Evolutionary conservation across 148 eudicot genomes (phyloP), one percentile per base, ranked within the genome.

Genomic region (Linanthus parryae): DNA sequence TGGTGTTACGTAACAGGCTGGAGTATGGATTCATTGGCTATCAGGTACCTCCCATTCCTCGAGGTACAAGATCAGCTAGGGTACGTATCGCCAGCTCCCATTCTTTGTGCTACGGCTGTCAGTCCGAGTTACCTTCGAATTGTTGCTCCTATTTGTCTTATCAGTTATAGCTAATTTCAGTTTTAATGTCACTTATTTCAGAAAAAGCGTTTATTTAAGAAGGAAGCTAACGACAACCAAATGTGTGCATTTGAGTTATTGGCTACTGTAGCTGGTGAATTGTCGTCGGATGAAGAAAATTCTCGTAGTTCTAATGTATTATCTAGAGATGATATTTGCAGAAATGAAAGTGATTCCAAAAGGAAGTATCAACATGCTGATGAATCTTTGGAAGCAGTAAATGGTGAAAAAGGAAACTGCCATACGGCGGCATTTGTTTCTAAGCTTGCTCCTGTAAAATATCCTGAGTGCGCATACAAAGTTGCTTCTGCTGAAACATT

Each of bases 221-320:
- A 74, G 67, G 73, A 67, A 63, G 46, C 16, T 23, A 65, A 70
- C 41, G 85, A 73, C 52, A 60, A 52, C 37, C 73, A 70, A 68
- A 59, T 80, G 80, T 80, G 83, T 51, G 88, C 96, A 5, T 84
- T 92, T 56, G 99, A 92, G 20, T 74, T 92, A 39, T 58, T 87
- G 77, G 94, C 96, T 50, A 71, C 90, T 34, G 83, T 88, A 64
- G 99, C 99, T 61, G 94, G 90, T 19, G 75, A 81, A 60, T n/a
- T n/a, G n/a, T 55, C 86, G 45, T 68, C 70, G 37, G 96, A 92
- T 47, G 79, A 80, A 34, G 82, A 80, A 60, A 52, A 34, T 54
- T 67, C 67, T 51, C 67, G 56, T 34, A 38, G 46, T 41, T 48
- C 77, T 28, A 42, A 35, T 30, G 46, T n/a, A n/a, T n/a, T n/a